Percentiles rank a stretch among this genome's conserved stretches.
phyloP scores from a whole-genome alignment of 176 grass and related monocot species.

The Paspalum vaginatum region DNA sequence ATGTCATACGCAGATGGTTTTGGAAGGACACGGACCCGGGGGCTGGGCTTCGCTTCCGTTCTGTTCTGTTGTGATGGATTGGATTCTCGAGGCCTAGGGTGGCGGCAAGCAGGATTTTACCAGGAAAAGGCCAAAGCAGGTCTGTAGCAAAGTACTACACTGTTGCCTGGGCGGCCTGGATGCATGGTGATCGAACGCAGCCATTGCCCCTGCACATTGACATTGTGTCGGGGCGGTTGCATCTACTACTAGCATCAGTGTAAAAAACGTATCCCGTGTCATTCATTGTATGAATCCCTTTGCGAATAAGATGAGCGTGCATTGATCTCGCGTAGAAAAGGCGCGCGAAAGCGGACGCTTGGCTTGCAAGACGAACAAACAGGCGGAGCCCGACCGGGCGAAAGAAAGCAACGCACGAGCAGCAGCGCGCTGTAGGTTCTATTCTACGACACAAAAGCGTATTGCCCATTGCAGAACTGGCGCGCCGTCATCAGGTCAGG shows the following conservation, averaged over 20 bases:
- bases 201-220: background rate
- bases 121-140: background rate
- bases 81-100: too few relatives aligned
- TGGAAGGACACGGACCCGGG: background rate
- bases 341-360: slow-evolving; percentile 33
- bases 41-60: background rate
- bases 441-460: slow-evolving; percentile 10
- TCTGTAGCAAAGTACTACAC: background rate
- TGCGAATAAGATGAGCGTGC: background rate
- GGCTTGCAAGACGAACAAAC: slow-evolving; percentile 53
- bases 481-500: too few relatives aligned
- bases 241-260: too few relatives aligned
- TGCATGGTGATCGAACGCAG: too few relatives aligned
- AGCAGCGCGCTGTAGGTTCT: background rate
- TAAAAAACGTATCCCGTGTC: too few relatives aligned
- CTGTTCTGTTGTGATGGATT: background rate
- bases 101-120: too few relatives aligned
- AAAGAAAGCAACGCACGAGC: slow-evolving; percentile 30
- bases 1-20: background rate
- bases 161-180: too few relatives aligned
- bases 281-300: too few relatives aligned
- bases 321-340: background rate
- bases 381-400: background rate
- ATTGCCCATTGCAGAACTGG: background rate
- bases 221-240: too few relatives aligned